phyloP scores from a whole-genome alignment of 306 rosid species.

The Fragaria vesca region DNA sequence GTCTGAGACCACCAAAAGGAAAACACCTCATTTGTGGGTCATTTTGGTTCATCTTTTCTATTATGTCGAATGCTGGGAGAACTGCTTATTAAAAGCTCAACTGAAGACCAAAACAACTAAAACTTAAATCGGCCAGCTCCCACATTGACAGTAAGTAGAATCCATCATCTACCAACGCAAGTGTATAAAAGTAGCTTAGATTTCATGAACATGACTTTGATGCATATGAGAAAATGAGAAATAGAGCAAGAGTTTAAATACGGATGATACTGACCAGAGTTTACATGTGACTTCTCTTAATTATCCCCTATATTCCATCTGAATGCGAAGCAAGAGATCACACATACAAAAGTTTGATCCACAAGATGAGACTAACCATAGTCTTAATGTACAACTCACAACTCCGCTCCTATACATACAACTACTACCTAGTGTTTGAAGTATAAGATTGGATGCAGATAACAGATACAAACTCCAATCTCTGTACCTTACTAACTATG shows the following conservation, averaged over 20 bases:
- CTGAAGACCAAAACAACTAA: too few relatives aligned
- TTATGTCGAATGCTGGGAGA: too few relatives aligned
- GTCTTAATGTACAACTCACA: slow-evolving; percentile 46
- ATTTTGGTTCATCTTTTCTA: too few relatives aligned
- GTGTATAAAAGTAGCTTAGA: background rate
- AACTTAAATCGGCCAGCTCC: too few relatives aligned
- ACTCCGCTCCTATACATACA: slow-evolving; percentile 46
- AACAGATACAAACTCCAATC: slow-evolving; percentile 32
- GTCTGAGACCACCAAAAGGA: background rate
- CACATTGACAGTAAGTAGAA: background rate
- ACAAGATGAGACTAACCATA: slow-evolving; percentile 25
- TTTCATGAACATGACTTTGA: background rate
- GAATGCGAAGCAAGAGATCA: slow-evolving; percentile 14
- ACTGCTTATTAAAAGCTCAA: too few relatives aligned
- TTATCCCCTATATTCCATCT: background rate
- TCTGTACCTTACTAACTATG: slow-evolving; percentile 29
- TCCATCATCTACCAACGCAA: background rate
- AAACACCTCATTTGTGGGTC: too few relatives aligned
- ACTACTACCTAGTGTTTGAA: slow-evolving; percentile 34
- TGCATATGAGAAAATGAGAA: background rate
- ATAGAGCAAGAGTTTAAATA: background rate
- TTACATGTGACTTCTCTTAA: background rate
- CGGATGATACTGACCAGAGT: background rate
- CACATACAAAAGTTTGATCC: slow-evolving; percentile 37
- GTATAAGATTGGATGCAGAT: slow-evolving; percentile 26